Percentiles rank a stretch among this genome's conserved stretches.
Conservation (phyloP, 192 early-diverging fungal genomes). For the Coemansia sp. region DNA sequence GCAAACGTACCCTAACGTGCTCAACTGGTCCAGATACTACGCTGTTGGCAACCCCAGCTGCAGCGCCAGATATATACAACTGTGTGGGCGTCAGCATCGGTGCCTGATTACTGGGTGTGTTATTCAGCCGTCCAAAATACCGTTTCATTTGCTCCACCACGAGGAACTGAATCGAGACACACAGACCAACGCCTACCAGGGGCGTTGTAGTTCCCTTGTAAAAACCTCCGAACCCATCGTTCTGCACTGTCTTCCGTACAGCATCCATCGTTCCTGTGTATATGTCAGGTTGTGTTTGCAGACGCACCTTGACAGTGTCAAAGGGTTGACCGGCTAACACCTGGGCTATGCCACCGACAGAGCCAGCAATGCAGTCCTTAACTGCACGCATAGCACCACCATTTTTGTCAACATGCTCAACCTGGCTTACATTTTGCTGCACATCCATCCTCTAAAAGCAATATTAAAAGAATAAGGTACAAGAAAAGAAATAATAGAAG, state of each 20-base stretch:
- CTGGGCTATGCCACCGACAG: conserved; percentile 73
- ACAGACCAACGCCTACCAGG: conserved; percentile 88
- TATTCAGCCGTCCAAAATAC: conserved; percentile 63
- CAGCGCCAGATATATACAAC: conserved; percentile 83
- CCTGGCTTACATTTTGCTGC: not conserved
- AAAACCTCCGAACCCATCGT: conserved; percentile 81
- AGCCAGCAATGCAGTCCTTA: conserved; percentile 75
- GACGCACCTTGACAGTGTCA: conserved; percentile 82
- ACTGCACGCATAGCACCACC: conserved; percentile 59
- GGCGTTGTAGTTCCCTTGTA: conserved; percentile 96
- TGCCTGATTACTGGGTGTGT: conserved; percentile 41
- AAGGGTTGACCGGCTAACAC: conserved; percentile 80
- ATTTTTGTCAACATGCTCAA: not conserved
- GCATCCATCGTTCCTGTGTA: conserved; percentile 88
- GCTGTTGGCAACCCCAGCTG: conserved; percentile 85
- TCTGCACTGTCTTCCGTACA: conserved; percentile 74
- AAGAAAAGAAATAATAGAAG: not conserved
- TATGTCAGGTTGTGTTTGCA: conserved; percentile 86
- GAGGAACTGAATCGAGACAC: conserved; percentile 97
- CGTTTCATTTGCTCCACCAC: conserved; percentile 89
- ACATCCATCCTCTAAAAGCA: conserved; percentile 6
- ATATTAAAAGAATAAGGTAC: not conserved
- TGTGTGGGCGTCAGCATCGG: conserved; percentile 68
- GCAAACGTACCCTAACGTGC: conserved; percentile 92
- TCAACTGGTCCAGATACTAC: conserved; percentile 91